These are phyloP conservation scores for Alternaria burnsii DNA, from an alignment of 2,329 filamentous ascomycete genomes.

Conservation along the genomic window DNA sequence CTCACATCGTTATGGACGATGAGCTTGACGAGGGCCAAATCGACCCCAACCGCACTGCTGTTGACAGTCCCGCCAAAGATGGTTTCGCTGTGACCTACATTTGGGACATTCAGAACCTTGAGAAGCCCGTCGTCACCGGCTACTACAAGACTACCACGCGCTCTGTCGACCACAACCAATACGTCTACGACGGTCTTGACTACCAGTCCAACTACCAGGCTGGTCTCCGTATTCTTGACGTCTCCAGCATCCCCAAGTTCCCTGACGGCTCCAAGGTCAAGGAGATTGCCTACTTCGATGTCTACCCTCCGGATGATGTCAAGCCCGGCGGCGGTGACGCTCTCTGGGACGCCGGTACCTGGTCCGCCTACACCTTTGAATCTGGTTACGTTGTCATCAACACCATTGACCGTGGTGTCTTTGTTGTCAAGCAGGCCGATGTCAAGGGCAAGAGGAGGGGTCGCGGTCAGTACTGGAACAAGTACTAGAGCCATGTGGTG, in stretches of 20 bases:
- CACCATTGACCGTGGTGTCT: slow-evolving; percentile 57
- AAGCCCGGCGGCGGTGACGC: slow-evolving; percentile 46
- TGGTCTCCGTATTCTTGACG: slow-evolving; percentile 55
- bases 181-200: slow-evolving; percentile 51
- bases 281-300: slow-evolving; percentile 56
- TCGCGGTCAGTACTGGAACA: slow-evolving; percentile 38
- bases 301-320: slow-evolving; percentile 53
- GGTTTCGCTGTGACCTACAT: slow-evolving; percentile 51
- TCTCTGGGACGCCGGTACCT: slow-evolving; percentile 54
- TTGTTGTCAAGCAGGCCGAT: slow-evolving; percentile 42
- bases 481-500: slow-evolving; percentile 8
- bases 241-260: slow-evolving; percentile 50
- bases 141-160: slow-evolving; percentile 52
- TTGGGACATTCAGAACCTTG: slow-evolving; percentile 49
- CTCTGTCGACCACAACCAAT: slow-evolving; percentile 59
- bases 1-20: slow-evolving; percentile 49
- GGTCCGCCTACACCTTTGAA: slow-evolving; percentile 54
- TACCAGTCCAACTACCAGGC: slow-evolving; percentile 57
- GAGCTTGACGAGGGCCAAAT: slow-evolving; percentile 52
- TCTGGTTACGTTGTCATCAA: slow-evolving; percentile 58
- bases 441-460: slow-evolving; percentile 33
- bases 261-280: slow-evolving; percentile 50
- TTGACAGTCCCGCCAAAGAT: slow-evolving; percentile 41
- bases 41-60: slow-evolving; percentile 33
- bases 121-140: slow-evolving; percentile 50